A percentile compares a stretch with the other conserved stretches of the same genome.
phyloP scores from a whole-genome alignment of 2,329 filamentous ascomycete species.

The Cryphonectria naterciae region DNA sequence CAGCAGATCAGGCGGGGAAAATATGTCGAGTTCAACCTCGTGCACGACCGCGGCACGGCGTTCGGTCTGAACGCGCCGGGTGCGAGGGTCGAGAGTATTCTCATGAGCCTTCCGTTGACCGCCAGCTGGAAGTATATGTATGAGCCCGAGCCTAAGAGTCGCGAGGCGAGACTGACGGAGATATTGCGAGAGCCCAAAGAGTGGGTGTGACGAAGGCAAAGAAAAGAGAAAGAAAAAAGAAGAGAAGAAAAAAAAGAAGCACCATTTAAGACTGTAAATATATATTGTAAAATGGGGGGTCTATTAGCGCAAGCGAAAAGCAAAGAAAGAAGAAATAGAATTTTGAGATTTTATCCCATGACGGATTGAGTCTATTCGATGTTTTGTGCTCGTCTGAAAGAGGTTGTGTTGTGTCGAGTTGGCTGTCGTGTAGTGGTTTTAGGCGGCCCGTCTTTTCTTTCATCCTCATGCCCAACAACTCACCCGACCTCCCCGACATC shows the following conservation, averaged over 20 bases:
- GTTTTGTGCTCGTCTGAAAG: background rate
- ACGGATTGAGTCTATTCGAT: background rate
- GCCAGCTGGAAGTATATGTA: constrained; percentile 98
- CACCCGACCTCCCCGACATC: background rate
- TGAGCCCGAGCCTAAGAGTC: constrained; percentile 68
- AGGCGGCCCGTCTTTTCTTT: background rate
- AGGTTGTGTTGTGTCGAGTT: background rate
- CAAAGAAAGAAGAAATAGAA: background rate
- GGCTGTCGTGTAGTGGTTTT: background rate
- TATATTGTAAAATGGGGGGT: background rate
- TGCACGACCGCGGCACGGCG: constrained; percentile 92
- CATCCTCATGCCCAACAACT: background rate
- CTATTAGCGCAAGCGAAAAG: constrained; percentile 9
- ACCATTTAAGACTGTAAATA: background rate
- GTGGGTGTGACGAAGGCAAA: constrained; percentile 58
- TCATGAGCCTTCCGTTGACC: constrained; percentile 95
- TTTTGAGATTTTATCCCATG: background rate
- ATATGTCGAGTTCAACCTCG: constrained; percentile 98
- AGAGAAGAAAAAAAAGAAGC: constrained; percentile 7
- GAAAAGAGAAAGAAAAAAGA: background rate
- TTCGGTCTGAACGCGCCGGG: constrained; percentile 94
- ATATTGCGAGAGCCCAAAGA: constrained; percentile 68
- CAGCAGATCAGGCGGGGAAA: constrained; percentile 92
- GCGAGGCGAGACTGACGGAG: constrained; percentile 81
- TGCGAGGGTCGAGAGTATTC: constrained; percentile 89